Evolutionary conservation across 2,329 filamentous ascomycete genomes (phyloP), one percentile per base, ranked within the genome.

Genomic region (Thermochaetoides dissita): DNA sequence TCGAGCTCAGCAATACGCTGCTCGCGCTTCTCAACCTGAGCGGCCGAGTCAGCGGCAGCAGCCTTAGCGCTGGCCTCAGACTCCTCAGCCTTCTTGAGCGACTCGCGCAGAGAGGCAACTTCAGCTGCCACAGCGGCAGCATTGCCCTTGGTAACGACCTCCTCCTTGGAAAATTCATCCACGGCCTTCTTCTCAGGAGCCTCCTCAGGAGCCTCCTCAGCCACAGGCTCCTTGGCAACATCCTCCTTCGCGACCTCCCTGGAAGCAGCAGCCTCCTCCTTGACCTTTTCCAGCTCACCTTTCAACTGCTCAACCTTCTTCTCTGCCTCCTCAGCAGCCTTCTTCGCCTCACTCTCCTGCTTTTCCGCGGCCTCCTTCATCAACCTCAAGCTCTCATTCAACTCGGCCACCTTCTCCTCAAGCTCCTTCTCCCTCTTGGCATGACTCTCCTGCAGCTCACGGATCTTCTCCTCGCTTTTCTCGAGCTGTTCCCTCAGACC

Each of bases 401-500:
- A 68, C 24, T 63, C 68, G 38, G 83, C 74, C 17, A 96, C 66
- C 60, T 95, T 79, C 7, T 69, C 65, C 38, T 76, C 66, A 3
- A 96, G 68, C 53, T 88, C 79, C 57, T 76, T 72, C 62, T 96
- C 89, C 29, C 84, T 78, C 10, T 67, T 62, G n/a, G 72, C 69
- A 51, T 95, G 79, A 0, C 74, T 68, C 38, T 85, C 78, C 40
- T 84, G 81, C 54, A 94, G 71, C 40, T 76, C 67, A 45, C 72
- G 72, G 48, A 95, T 79, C 56, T 89, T 79, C 51, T 74, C 81
- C 61, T 96, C 88, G 52, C 81, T 93, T 59, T 86, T 79, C 56
- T 88, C 76, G 6, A 98, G 73, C 60, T 95, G 87, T 48, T 93
- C 84, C 45, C 84, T 82, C 66, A 98, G 76, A 10, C 80, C 81